Percentiles rank a stretch among this genome's conserved stretches.
Conservation (phyloP, 2,329 filamentous ascomycete genomes). For the Botrytis fragariae region DNA sequence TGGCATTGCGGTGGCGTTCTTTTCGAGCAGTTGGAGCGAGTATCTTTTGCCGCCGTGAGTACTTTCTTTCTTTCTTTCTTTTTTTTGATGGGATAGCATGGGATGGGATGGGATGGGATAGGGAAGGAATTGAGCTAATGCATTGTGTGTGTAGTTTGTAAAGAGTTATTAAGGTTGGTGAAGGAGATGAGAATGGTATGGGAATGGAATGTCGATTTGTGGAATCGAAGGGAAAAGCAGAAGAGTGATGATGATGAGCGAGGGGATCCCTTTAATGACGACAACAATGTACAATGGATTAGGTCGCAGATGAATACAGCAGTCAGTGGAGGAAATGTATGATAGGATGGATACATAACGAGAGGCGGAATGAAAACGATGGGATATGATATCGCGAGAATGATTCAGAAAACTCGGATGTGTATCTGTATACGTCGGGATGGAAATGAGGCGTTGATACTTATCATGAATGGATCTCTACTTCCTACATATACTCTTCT, state of each 20-base stretch:
- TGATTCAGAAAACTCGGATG: neutral
- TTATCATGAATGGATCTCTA: constrained; percentile 20
- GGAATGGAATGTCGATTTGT: neutral
- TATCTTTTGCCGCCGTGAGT: constrained; percentile 63
- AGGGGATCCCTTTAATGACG: constrained; percentile 6
- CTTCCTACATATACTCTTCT: neutral
- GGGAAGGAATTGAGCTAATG: neutral
- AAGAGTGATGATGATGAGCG: neutral
- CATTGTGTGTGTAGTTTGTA: neutral
- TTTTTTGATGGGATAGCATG: neutral
- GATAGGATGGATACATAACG: constrained; percentile 1
- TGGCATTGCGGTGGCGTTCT: constrained; percentile 63
- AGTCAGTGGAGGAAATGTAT: constrained; percentile 3
- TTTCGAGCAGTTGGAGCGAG: constrained; percentile 66
- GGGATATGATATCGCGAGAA: neutral
- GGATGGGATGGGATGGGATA: no score
- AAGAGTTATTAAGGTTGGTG: neutral
- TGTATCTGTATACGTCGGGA: constrained; percentile 1
- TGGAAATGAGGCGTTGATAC: constrained; percentile 15
- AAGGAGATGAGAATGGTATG: neutral
- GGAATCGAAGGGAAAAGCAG: neutral
- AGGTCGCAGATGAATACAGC: neutral
- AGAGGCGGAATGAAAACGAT: neutral
- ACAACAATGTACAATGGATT: constrained; percentile 1
- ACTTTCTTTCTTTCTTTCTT: neutral